Evolutionary conservation across 139 green algal genomes (phyloP).

Genomic region (Micractinium conductrix): DNA sequence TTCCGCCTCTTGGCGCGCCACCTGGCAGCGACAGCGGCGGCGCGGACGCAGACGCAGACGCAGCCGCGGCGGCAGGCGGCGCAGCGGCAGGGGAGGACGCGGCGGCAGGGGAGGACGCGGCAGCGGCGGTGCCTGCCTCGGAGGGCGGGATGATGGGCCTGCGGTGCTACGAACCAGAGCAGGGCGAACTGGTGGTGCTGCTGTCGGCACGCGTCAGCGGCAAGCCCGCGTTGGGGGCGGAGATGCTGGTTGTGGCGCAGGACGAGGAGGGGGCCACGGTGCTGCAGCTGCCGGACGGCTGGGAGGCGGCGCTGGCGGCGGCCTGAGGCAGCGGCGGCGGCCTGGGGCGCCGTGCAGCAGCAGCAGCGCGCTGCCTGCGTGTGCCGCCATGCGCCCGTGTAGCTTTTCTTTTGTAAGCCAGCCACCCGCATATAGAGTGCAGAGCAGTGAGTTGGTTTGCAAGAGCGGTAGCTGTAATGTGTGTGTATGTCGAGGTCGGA

Average conservation of each 20-base stretch:
- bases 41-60: not conserved
- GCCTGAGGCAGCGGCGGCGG: not conserved
- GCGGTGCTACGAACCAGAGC: slow-evolving; percentile 1
- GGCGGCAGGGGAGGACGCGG: not conserved
- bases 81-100: not conserved
- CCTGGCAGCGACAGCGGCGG: not conserved
- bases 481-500: too few relatives aligned
- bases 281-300: slow-evolving; percentile 16
- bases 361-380: too few relatives aligned
- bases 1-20: not conserved
- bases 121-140: not conserved
- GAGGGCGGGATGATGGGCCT: not conserved
- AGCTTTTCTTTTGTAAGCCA: too few relatives aligned
- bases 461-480: too few relatives aligned
- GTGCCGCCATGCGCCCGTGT: too few relatives aligned
- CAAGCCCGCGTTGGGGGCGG: slow-evolving; percentile 11
- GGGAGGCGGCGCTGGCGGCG: slow-evolving; percentile 3
- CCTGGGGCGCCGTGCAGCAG: too few relatives aligned
- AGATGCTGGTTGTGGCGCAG: slow-evolving; percentile 17
- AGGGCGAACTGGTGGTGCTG: slow-evolving; percentile 18
- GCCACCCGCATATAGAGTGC: too few relatives aligned
- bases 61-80: not conserved
- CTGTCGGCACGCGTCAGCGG: not conserved
- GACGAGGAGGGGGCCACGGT: not conserved
- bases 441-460: too few relatives aligned